phyloP scores from a whole-genome alignment of 352 stramenopile species.

The Globisporangium cederbergense region DNA sequence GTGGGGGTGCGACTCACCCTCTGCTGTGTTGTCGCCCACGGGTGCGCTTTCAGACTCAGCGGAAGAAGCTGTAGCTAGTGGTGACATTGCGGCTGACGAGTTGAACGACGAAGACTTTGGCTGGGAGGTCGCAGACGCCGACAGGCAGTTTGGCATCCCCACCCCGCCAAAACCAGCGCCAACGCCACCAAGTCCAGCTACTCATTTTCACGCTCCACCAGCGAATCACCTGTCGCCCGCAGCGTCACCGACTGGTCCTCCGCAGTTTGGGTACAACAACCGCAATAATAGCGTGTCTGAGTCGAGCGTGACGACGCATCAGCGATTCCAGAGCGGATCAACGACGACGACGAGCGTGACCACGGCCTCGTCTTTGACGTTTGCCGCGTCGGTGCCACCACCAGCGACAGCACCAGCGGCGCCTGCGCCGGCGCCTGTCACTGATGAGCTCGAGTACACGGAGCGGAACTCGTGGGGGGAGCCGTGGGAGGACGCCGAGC shows the following conservation, averaged over 20 bases:
- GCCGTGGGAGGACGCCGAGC: conserved; percentile 15
- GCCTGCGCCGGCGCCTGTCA: conserved; percentile 14
- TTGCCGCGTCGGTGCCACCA: conserved; percentile 13
- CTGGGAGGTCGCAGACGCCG: conserved; percentile 41
- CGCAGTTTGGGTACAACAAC: conserved; percentile 6
- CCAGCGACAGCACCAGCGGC: conserved; percentile 6
- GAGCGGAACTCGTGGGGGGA: conserved; percentile 19
- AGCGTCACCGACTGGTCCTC: not conserved
- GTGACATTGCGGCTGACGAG: not conserved
- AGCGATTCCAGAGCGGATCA: conserved; percentile 1
- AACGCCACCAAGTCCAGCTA: not conserved
- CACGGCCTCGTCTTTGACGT: not conserved
- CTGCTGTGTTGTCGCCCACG: conserved; percentile 61
- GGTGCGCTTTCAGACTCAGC: conserved; percentile 41
- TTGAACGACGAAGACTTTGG: conserved; percentile 35
- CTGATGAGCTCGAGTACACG: conserved; percentile 23
- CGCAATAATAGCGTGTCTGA: not conserved
- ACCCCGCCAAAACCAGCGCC: conserved; percentile 14
- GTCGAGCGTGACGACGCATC: conserved; percentile 1
- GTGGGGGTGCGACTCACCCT: conserved; percentile 71
- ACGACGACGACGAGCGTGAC: not conserved
- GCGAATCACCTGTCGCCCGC: not conserved
- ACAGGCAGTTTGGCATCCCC: conserved; percentile 15
- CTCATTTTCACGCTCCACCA: not conserved
- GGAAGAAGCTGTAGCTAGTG: conserved; percentile 19